These are phyloP conservation scores for Hondaea fermentalgiana DNA, from an alignment of 108 stramenopile species.

Conservation along the genomic window DNA sequence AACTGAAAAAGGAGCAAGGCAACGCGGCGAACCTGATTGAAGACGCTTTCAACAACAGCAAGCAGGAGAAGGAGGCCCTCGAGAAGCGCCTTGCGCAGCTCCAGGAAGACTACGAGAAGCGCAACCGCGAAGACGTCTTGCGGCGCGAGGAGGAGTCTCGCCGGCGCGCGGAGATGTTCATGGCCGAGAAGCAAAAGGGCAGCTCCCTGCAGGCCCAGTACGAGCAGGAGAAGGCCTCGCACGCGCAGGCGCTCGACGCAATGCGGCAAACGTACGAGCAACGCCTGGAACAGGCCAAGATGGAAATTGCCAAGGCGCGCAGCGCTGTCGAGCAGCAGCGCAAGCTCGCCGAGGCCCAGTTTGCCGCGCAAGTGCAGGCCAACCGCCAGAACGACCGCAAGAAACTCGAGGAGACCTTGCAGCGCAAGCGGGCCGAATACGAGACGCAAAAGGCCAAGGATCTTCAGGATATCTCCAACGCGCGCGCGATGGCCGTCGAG, in stretches of 20 bases:
- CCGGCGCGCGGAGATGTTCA: not conserved
- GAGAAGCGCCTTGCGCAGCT: conserved; percentile 5
- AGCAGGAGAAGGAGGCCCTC: conserved; percentile 2
- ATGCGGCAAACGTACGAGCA: not conserved
- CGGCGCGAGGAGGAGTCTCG: not conserved
- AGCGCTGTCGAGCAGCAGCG: not conserved
- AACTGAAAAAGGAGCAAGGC: conserved; percentile 1
- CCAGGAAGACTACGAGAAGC: not conserved
- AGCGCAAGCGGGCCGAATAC: not conserved
- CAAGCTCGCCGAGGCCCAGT: not conserved
- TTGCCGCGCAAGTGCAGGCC: not conserved
- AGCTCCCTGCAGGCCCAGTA: not conserved
- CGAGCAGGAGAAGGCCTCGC: conserved; percentile 2
- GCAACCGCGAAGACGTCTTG: not conserved
- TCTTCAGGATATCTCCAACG: conserved; percentile 10
- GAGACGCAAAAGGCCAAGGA: conserved; percentile 16
- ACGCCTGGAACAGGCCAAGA: not conserved
- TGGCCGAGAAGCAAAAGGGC: conserved; percentile 15
- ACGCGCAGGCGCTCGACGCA: not conserved
- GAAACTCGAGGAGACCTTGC: conserved; percentile 11
- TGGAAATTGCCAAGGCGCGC: not conserved
- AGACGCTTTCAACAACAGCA: conserved; percentile 12
- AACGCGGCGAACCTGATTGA: not conserved
- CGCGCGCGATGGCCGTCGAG: not conserved
- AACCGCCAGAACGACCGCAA: conserved; percentile 13